Evolutionary conservation across 2,329 filamentous ascomycete genomes (phyloP), one percentile per base, ranked within the genome.

Genomic region (Aureobasidium sp.): DNA sequence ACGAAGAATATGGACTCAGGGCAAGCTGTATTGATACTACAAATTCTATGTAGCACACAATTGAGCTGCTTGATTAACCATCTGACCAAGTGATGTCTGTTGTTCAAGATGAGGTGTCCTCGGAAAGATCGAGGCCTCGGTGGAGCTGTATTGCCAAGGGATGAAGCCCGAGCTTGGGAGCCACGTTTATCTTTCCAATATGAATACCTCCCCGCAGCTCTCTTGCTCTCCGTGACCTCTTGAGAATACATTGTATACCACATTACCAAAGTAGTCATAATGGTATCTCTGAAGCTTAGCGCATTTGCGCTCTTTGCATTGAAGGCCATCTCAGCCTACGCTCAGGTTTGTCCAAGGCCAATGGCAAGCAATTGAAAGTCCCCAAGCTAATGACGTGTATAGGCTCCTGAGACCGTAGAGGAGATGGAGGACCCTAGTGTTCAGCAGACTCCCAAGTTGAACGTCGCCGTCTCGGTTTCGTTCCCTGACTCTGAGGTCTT

Each of bases 401-500:
- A 62, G 45, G 49, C 47, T 34, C 45, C 57, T 62, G 69, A 71
- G 54, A 62, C 88, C 69, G 84, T 85, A 65, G 86, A 89, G 74
- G 83, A 86, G 60, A 77, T 87, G 68, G 81, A 82, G 67, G 59
- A 67, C 13, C 62, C 65, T 21, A 42, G 55, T 36, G 58, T 62
- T 79, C 54, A 58, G 54, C 41, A 47, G 21, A 87, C 72, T 74
- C 86, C 79, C 67, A 81, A 77, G 64, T 73, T 85, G 63, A 78
- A 79, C 62, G 80, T 87, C 66, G 75, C 77, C 59, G 78, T 84
- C 65, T 77, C 79, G 57, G 78, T 83, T 62, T 79, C 80, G 36
- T 87, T 87, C 75, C 85, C 85, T 36, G 76, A 83, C 66, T 79
- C 83, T 63, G 90, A 95, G 79, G 87, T 96, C 76, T 94, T 97